Conservation (phyloP, 2,329 filamentous ascomycete species). For the Fusarium robinianum region DNA sequence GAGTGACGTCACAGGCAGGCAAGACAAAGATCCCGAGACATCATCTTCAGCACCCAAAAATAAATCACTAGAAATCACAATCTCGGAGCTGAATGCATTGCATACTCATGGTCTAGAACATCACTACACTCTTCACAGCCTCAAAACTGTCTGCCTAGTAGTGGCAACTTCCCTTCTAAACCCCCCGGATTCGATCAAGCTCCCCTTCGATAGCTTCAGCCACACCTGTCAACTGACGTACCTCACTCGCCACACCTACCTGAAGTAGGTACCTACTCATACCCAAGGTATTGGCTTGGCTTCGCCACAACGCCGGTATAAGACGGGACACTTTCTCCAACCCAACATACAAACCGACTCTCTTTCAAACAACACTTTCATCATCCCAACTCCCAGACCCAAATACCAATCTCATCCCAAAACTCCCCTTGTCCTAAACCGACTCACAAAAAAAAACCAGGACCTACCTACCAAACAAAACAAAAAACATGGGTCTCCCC, state of each 20-base stretch:
- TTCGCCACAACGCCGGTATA: conserved; percentile 31
- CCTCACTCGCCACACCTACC: conserved; percentile 32
- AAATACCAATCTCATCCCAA: background rate
- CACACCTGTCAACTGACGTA: conserved; percentile 35
- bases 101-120: too few relatives aligned
- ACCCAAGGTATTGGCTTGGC: too few relatives aligned
- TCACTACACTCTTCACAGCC: too few relatives aligned
- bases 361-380: background rate
- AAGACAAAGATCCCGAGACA: conserved; percentile 12
- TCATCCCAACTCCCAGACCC: background rate
- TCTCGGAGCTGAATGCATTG: too few relatives aligned
- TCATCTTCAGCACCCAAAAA: conserved; percentile 9
- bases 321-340: conserved; percentile 14
- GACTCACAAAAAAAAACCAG: background rate
- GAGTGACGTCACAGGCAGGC: conserved; percentile 19
- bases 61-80: too few relatives aligned
- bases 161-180: background rate
- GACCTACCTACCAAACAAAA: too few relatives aligned
- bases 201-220: conserved; percentile 18
- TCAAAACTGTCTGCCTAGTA: background rate
- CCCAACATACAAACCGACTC: conserved; percentile 1
- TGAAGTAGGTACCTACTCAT: too few relatives aligned
- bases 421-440: background rate
- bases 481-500: conserved; percentile 38
- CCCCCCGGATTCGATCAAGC: background rate